Evolutionary conservation across 306 rosid genomes (phyloP), one percentile per base, ranked within the genome.

Genomic region (Trifolium subterraneum): DNA sequence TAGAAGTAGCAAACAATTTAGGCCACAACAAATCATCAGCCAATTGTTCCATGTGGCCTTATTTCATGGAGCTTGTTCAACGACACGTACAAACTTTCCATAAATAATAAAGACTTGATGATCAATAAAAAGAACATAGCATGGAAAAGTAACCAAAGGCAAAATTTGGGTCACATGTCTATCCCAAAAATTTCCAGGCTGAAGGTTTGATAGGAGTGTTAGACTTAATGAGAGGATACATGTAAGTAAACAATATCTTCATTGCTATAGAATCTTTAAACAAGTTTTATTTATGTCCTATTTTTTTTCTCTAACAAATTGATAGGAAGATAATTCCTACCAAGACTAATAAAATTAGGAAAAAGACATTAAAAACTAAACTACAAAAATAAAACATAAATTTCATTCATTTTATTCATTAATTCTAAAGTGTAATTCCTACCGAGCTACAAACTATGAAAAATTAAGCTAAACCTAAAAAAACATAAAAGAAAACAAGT

Each of bases 31-130:
- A 18, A 5, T 6, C 11, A 63, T 60, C 64, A 79, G 23, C 72
- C 90, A 54, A 89, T 93, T 78, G 96, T 93, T 68, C 98, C 97
- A 35, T 93, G 97, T 73, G 97, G 97, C 77, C 93, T 93, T 63
- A 71, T 84, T 66, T 97, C 98, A 8, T 93, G 97, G 98, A 93
- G 98, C 82, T 71, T 93, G 78, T 90, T 90, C 78, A 93, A 93
- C 64, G 98, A 93, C 85, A 93, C 96, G 1, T 93, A 86, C 72
- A 85, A 42, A 50, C 74, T 93, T 68, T 82, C 87, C 20, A 62
- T 60, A 77, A 83, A 87, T 66, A 79, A 87, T 33, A 82, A 72
- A 67, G 74, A 25, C 16, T 61, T 93, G 50, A 73, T 29, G 33
- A 86, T 93, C 75, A 87, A 62, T 90, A n/a, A n/a, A n/a, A 87